Conservation (phyloP, 106 monocot species). For the Agapanthus africanus region DNA sequence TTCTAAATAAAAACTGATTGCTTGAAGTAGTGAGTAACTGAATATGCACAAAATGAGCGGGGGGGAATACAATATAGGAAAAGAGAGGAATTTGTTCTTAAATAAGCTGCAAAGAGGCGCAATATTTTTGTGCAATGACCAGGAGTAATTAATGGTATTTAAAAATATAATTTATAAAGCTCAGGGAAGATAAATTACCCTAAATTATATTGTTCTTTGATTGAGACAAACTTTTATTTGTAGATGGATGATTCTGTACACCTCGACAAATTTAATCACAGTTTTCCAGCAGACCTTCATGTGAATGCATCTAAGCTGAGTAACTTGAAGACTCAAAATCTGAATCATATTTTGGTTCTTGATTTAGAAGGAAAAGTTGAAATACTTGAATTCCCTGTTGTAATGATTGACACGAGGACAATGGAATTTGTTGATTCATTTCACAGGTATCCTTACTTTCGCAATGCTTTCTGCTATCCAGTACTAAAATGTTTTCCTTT, state of each 20-base stretch:
- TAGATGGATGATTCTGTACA: slow-evolving; percentile 77
- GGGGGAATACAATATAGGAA: too few relatives aligned
- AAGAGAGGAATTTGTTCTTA: too few relatives aligned
- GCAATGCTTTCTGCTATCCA: too few relatives aligned
- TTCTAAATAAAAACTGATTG: too few relatives aligned
- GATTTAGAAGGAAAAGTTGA: slow-evolving; percentile 96
- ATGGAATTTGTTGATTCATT: slow-evolving; percentile 68
- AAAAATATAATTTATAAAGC: too few relatives aligned
- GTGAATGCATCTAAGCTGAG: slow-evolving; percentile 15
- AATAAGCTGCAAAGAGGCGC: too few relatives aligned
- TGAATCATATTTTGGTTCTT: slow-evolving; percentile 78
- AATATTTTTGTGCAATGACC: too few relatives aligned
- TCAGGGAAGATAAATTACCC: neutral
- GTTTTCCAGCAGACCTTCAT: slow-evolving; percentile 51
- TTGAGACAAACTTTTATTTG: neutral
- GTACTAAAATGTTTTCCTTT: too few relatives aligned
- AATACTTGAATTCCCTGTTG: slow-evolving; percentile 96
- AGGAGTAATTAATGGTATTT: too few relatives aligned
- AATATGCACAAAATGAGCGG: too few relatives aligned
- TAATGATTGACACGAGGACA: slow-evolving; percentile 76
- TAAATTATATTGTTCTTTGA: neutral
- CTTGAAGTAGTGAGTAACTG: too few relatives aligned
- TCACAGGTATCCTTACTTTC: slow-evolving; percentile 73
- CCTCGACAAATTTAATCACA: slow-evolving; percentile 84
- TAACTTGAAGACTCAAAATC: slow-evolving; percentile 32